Conservation (phyloP, 2,329 filamentous ascomycete species). For the Beauveria pseudobassiana region DNA sequence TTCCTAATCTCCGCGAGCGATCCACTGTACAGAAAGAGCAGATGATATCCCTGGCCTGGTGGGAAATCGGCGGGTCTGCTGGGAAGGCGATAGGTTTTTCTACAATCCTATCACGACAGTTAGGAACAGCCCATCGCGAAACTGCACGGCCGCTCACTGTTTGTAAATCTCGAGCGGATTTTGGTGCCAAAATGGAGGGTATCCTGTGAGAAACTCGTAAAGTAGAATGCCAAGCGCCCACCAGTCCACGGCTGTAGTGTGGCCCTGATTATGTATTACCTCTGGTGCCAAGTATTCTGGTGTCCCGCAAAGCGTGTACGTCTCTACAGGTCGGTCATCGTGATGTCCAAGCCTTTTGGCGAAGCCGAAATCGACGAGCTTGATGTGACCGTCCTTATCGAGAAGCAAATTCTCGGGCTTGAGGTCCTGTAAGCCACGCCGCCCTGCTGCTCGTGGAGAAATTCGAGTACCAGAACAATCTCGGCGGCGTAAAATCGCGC, state of each 20-base stretch:
- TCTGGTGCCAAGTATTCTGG: conserved; percentile 80
- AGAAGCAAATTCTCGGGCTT: conserved; percentile 79
- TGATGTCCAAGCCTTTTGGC: conserved; percentile 64
- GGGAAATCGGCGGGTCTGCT: conserved; percentile 54
- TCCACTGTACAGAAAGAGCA: conserved; percentile 70
- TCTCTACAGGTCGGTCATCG: conserved; percentile 51
- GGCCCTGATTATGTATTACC: conserved; percentile 76
- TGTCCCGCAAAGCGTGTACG: conserved; percentile 76
- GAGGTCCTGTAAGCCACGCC: conserved; percentile 74
- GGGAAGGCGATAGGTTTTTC: conserved; percentile 72
- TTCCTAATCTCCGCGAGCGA: conserved; percentile 68
- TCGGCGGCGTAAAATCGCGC: conserved; percentile 79
- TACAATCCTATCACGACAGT: conserved; percentile 52
- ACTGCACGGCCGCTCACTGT: conserved; percentile 40
- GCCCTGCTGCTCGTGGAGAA: conserved; percentile 69
- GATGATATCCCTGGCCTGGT: conserved; percentile 67
- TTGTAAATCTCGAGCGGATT: conserved; percentile 85
- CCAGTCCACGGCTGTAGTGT: conserved; percentile 74
- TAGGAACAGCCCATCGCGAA: neutral
- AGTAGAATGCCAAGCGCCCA: conserved; percentile 80
- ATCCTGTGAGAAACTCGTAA: conserved; percentile 78
- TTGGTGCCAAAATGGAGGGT: conserved; percentile 80
- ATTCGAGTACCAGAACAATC: conserved; percentile 75
- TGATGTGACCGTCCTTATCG: conserved; percentile 70
- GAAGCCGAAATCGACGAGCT: conserved; percentile 79